These are phyloP conservation scores for Anthracocystis setariae DNA, from an alignment of 1,284 basidiomycete genomes.

Conservation along the genomic window DNA sequence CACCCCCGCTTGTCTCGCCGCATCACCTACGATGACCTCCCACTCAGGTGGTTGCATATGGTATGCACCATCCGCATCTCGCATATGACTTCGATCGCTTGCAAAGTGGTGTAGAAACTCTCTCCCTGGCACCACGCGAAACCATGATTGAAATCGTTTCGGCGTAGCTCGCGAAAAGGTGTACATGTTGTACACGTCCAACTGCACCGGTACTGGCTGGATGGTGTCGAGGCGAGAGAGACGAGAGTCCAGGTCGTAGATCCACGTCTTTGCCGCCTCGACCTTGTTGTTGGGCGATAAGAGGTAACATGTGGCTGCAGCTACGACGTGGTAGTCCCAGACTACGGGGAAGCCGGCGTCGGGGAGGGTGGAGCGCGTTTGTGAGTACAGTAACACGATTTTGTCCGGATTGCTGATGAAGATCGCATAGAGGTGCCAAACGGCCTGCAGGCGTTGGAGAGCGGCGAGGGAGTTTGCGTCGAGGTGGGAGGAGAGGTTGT, in stretches of 20 bases:
- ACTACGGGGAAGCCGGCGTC: conserved; percentile 37
- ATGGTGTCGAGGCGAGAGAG: conserved; percentile 4
- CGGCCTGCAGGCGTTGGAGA: background rate
- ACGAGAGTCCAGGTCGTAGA: conserved; percentile 51
- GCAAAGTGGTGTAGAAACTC: conserved; percentile 38
- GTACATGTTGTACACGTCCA: conserved; percentile 11
- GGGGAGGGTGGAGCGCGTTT: conserved; percentile 29
- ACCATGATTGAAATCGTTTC: conserved; percentile 15
- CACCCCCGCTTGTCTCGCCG: conserved; percentile 3
- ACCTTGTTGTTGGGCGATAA: background rate
- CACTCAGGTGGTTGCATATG: conserved; percentile 23
- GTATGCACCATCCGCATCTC: conserved; percentile 2
- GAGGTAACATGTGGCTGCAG: conserved; percentile 26
- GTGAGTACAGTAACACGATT: conserved; percentile 45
- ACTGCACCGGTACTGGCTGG: conserved; percentile 2
- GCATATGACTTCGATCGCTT: conserved; percentile 57
- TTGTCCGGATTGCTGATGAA: conserved; percentile 47
- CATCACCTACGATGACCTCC: conserved; percentile 14
- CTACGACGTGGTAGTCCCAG: conserved; percentile 61
- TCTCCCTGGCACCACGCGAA: conserved; percentile 26
- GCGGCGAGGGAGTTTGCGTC: conserved; percentile 5
- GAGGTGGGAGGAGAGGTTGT: conserved; percentile 8
- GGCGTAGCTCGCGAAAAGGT: conserved; percentile 20
- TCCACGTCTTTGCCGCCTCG: conserved; percentile 28
- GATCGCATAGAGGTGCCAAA: conserved; percentile 42